A percentile compares a stretch with the other conserved stretches of the same genome.
Evolutionary conservation across 2,329 filamentous ascomycete species (phyloP).

Genomic region (Colletotrichum eremochloae): DNA sequence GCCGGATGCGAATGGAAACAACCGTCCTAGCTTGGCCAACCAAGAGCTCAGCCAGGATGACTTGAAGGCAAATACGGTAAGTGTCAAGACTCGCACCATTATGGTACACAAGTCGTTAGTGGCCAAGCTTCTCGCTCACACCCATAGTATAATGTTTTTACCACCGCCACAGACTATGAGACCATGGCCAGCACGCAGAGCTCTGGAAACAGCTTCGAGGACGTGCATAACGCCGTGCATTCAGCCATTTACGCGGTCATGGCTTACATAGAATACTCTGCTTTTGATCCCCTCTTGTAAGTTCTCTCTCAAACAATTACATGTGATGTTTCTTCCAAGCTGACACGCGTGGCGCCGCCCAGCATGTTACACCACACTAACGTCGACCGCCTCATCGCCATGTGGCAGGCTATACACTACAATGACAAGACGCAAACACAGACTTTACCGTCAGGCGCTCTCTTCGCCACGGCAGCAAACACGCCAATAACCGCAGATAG

Average conservation of each 20-base stretch:
- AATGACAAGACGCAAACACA: conserved; percentile 50
- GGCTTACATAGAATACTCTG: conserved; percentile 56
- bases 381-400: conserved; percentile 74
- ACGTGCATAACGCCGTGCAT: conserved; percentile 59
- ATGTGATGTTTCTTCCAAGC: background rate
- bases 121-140: background rate
- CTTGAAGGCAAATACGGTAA: conserved; percentile 11
- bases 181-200: conserved; percentile 45
- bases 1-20: conserved; percentile 13
- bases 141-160: conserved; percentile 57
- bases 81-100: background rate
- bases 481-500: conserved; percentile 57
- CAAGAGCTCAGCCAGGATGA: conserved; percentile 11
- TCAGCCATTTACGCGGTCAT: conserved; percentile 53
- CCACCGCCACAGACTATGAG: conserved; percentile 52
- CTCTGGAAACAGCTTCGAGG: conserved; percentile 57
- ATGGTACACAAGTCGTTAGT: background rate
- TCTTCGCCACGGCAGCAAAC: conserved; percentile 57
- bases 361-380: conserved; percentile 59
- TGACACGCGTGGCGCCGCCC: conserved; percentile 7
- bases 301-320: conserved; percentile 29
- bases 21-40: conserved; percentile 23
- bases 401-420: conserved; percentile 62
- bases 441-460: conserved; percentile 48
- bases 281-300: conserved; percentile 62